These are phyloP conservation scores for Oryza officinalis DNA, from an alignment of 176 grass and related monocot genomes.

Conservation along the genomic window DNA sequence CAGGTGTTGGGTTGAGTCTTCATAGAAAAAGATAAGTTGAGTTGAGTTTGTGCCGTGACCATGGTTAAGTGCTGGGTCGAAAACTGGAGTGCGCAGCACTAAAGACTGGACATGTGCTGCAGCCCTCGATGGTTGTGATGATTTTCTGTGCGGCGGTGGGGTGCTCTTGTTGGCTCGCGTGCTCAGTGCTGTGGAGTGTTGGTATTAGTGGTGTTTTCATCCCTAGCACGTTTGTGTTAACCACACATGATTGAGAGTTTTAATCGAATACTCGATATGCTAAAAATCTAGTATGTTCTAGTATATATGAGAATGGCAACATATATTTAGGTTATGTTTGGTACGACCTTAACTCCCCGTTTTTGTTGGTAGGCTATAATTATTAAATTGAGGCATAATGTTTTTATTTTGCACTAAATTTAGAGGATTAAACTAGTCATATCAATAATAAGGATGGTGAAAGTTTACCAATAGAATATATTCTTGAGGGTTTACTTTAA, in stretches of 20 bases:
- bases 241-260: not conserved
- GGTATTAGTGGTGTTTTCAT: not conserved
- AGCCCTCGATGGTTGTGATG: constrained; percentile 34
- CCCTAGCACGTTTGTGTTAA: not conserved
- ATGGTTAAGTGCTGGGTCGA: constrained; percentile 37
- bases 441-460: too few species aligned
- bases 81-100: constrained; percentile 9
- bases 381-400: too few species aligned
- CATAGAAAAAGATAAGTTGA: not conserved
- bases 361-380: too few species aligned
- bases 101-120: constrained; percentile 16
- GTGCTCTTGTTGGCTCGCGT: not conserved
- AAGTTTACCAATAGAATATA: too few species aligned
- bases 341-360: too few species aligned
- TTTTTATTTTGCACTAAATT: too few species aligned
- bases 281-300: too few species aligned
- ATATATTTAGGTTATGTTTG: too few species aligned
- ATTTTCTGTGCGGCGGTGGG: constrained; percentile 28
- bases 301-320: too few species aligned
- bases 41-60: constrained; percentile 32
- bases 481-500: too few species aligned
- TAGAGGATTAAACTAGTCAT: too few species aligned
- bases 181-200: not conserved
- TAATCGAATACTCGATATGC: too few species aligned
- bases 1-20: not conserved